Evolutionary conservation across 148 eudicot species (phyloP).

Genomic region (Chenopodium formosanum): DNA sequence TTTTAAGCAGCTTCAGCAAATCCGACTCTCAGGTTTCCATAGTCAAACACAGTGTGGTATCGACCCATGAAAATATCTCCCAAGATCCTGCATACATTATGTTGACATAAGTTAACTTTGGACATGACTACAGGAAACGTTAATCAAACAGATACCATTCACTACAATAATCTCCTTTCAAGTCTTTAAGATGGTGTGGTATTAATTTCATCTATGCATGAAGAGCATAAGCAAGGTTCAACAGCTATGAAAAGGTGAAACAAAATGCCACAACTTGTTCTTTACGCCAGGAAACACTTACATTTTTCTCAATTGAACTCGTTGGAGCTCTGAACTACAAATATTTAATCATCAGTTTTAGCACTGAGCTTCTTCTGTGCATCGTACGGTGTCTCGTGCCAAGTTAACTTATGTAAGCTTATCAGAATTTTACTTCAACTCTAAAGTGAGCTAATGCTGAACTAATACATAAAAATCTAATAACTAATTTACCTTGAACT

Average conservation of each 20-base stretch:
- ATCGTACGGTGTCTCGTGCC: too few species aligned
- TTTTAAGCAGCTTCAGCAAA: conserved; percentile 78
- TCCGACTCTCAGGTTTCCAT: conserved; percentile 61
- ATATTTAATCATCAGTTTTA: not conserved
- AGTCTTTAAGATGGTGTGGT: not conserved
- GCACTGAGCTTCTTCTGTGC: not conserved
- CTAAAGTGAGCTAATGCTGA: not conserved
- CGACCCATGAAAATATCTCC: conserved; percentile 79
- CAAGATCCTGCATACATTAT: conserved; percentile 52
- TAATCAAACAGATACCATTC: not conserved
- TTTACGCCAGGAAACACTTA: not conserved
- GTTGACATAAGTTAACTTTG: not conserved
- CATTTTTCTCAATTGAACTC: not conserved
- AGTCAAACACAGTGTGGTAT: conserved; percentile 72
- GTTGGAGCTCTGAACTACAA: not conserved
- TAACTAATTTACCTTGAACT: not conserved
- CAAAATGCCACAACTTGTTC: not conserved
- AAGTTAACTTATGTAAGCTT: too few species aligned
- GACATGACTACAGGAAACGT: not conserved
- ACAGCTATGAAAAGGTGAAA: not conserved
- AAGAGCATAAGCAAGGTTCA: not conserved
- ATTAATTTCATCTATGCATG: not conserved
- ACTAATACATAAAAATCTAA: not conserved
- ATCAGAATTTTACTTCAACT: not conserved
- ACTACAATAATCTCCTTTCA: not conserved